phyloP scores from a whole-genome alignment of 805 yeast species.

The Saturnispora hagleri region DNA sequence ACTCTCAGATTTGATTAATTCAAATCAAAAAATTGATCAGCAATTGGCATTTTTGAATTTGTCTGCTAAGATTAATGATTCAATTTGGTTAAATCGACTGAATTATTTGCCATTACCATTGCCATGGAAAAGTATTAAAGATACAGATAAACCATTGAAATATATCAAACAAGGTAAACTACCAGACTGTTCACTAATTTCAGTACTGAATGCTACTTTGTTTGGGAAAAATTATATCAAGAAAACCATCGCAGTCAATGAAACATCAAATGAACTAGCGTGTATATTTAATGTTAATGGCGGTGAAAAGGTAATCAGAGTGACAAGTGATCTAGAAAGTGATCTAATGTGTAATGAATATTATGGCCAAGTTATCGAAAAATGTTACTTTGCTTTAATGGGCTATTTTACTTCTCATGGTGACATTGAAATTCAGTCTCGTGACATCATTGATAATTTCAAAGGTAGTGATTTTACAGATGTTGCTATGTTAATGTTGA shows the following conservation, averaged over 20 bases:
- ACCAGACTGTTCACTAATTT: conserved; percentile 6
- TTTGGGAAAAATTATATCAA: conserved; percentile 1
- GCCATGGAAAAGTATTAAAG: background rate
- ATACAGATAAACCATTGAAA: background rate
- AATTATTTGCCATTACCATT: background rate
- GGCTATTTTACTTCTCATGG: background rate
- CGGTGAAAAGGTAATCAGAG: background rate
- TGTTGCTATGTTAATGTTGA: conserved; percentile 1
- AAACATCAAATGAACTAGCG: background rate
- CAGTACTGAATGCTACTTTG: background rate
- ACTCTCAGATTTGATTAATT: background rate
- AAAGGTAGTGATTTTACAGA: conserved; percentile 6
- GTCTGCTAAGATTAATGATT: background rate
- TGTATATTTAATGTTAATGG: conserved; percentile 3
- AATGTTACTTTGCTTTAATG: background rate
- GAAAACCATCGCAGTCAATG: background rate
- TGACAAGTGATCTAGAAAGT: background rate
- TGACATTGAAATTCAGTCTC: background rate
- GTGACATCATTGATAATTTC: background rate
- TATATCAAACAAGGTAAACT: conserved; percentile 1
- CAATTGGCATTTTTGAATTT: background rate
- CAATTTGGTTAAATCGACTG: background rate
- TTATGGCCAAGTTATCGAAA: background rate
- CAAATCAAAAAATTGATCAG: background rate
- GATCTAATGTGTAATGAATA: background rate